Base-by-base conservation (phyloP, 2,329 filamentous ascomycete genomes). In the Fusarium tanahbumbuense region DNA sequence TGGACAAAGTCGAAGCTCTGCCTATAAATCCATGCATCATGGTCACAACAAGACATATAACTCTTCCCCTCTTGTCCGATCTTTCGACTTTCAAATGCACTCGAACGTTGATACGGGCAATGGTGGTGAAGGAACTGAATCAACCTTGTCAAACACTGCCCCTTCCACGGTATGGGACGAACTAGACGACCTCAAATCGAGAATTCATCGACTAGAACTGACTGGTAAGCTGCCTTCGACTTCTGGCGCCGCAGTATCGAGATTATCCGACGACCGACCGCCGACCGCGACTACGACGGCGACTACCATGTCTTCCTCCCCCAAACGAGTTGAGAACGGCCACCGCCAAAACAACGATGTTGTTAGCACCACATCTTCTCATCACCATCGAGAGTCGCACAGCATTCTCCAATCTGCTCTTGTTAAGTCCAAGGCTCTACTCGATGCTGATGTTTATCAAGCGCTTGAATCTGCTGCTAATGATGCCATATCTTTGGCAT, bases 161-260 rank as follows among this genome's bases (percentile, higher is more conserved):
- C 93, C 94, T 15, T 97, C 94, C 3, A 98, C 94, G 0, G 93
- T 99, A 5, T 99, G 96, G 96, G 96, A 98, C 77, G 96, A 99
- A 80, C 83, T 99, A 28, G 96, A 98, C 74, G 96, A 98, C 70
- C 83, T 99, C 48, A 98, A 98, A 79, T 96, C 93, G 42, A 89
- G 96, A 30, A 97, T 99, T 73, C 91, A 93, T 73, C 92, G 93
- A 64, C 87, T 99, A 12, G 96, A 98, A 79, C 81, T 97, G 72
- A 97, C 93, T 4, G 94, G 94, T 62, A 97, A 97, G 80, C 83
- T 96, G 34, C 94, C 94, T 1, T 83, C 93, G 1, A 94, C 92
- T 3, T 95, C 94, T 5, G 92, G 91, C 37, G 93, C 93, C 4
- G 92, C 93, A 4, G 91, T 94, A 76, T 91, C 91, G 8, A 88